phyloP scores from a whole-genome alignment of 768 basidiomycete species.

The Mrakia blollopis region DNA sequence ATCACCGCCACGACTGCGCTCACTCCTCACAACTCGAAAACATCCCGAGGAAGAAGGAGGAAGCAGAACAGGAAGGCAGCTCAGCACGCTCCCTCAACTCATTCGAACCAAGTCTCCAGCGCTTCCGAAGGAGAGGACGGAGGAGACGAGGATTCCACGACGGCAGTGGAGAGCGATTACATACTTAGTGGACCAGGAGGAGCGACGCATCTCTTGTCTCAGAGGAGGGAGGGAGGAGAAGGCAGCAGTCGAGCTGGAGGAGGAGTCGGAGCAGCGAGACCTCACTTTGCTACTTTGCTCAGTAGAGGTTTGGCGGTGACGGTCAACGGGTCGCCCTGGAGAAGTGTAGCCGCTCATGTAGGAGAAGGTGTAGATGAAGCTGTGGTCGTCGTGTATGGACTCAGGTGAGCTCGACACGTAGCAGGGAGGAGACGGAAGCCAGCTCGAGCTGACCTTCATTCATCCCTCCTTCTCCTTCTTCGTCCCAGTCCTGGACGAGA shows the following conservation, averaged over 20 bases:
- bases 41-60: not conserved
- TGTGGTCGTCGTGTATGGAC: slow-evolving; percentile 81
- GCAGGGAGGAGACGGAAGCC: not conserved
- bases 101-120: not conserved
- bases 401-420: slow-evolving; percentile 57
- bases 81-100: slow-evolving; percentile 1
- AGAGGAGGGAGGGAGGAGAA: slow-evolving; percentile 1
- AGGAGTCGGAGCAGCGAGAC: not conserved
- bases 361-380: slow-evolving; percentile 69
- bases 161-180: slow-evolving; percentile 1
- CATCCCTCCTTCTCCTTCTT: not conserved
- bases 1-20: not conserved
- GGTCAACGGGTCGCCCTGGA: slow-evolving; percentile 74
- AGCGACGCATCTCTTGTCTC: not conserved
- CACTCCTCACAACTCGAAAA: not conserved
- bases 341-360: slow-evolving; percentile 69
- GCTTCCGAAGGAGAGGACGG: slow-evolving; percentile 23
- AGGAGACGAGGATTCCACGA: not conserved
- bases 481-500: slow-evolving; percentile 29
- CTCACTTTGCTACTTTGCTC: slow-evolving; percentile 43
- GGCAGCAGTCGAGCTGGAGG: not conserved
- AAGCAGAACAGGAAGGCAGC: slow-evolving; percentile 3
- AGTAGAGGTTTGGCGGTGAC: slow-evolving; percentile 71
- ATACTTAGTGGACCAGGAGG: not conserved
- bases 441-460: slow-evolving; percentile 41